Conservation (phyloP, 2,329 filamentous ascomycete species). For the Sporothrix pseudoabietina region DNA sequence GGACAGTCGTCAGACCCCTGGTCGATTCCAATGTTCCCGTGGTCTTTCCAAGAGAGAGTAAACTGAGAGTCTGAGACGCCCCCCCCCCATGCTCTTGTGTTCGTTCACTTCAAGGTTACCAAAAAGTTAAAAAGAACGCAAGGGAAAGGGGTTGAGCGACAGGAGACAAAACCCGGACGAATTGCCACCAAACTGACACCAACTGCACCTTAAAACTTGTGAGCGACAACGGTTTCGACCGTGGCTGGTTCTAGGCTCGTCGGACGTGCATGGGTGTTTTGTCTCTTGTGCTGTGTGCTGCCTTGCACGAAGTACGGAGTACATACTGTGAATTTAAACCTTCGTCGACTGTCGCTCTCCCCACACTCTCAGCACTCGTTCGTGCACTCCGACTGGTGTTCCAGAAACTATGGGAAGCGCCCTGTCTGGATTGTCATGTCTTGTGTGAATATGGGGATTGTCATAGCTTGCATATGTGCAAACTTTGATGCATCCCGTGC, state of each 20-base stretch:
- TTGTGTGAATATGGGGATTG: not conserved
- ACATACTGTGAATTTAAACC: not conserved
- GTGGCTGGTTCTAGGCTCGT: not conserved
- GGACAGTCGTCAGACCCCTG: not conserved
- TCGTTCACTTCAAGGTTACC: not conserved
- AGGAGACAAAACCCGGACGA: not conserved
- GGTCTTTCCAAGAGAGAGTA: not conserved
- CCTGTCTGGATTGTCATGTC: not conserved
- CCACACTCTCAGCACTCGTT: not conserved
- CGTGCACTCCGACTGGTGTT: not conserved
- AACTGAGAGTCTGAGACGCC: not conserved
- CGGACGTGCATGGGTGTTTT: not conserved
- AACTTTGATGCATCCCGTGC: not conserved
- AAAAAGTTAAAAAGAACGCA: not conserved
- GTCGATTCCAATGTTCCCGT: not conserved
- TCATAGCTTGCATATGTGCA: not conserved
- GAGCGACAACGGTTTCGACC: slow-evolving; percentile 5
- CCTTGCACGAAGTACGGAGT: not conserved
- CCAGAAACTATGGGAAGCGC: not conserved
- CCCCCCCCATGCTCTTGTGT: not conserved
- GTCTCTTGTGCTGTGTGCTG: not conserved
- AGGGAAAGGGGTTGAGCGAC: not conserved
- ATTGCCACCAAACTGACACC: not conserved
- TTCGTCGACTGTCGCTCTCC: not conserved
- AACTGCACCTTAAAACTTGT: not conserved